These are phyloP conservation scores for Wakefieldia striispora DNA, from an alignment of 768 basidiomycete species.

Conservation along the genomic window DNA sequence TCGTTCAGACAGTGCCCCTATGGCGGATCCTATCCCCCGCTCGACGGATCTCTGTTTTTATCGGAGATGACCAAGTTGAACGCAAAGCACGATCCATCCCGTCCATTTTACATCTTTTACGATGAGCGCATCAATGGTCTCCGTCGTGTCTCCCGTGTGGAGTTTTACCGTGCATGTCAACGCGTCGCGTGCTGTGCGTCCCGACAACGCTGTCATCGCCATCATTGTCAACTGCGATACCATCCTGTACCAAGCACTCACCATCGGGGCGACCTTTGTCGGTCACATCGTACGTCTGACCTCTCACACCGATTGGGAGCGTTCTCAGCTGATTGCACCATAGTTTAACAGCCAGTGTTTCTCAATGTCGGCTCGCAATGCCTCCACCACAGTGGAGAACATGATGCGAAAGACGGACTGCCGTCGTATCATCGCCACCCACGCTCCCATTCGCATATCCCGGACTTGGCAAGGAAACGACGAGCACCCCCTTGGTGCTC, in stretches of 20 bases:
- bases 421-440: constrained; percentile 34
- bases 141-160: constrained; percentile 36
- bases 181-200: constrained; percentile 41
- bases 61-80: constrained; percentile 23
- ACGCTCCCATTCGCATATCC: constrained; percentile 13
- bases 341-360: constrained; percentile 26
- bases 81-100: constrained; percentile 32
- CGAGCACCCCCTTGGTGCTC: neutral
- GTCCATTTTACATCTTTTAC: constrained; percentile 32
- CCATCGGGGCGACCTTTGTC: constrained; percentile 31
- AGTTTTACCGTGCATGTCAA: constrained; percentile 46
- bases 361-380: constrained; percentile 39
- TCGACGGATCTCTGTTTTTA: constrained; percentile 33
- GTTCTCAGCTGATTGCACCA: neutral
- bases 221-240: constrained; percentile 39
- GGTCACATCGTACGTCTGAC: constrained; percentile 8
- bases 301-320: neutral
- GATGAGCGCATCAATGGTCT: constrained; percentile 17
- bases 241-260: constrained; percentile 42
- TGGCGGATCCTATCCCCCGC: constrained; percentile 20
- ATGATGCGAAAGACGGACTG: constrained; percentile 38
- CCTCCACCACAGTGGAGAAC: constrained; percentile 30
- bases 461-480: neutral
- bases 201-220: constrained; percentile 35
- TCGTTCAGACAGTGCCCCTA: neutral